phyloP scores from a whole-genome alignment of 2,329 filamentous ascomycete genomes.

The Sporothrix mexicana region DNA sequence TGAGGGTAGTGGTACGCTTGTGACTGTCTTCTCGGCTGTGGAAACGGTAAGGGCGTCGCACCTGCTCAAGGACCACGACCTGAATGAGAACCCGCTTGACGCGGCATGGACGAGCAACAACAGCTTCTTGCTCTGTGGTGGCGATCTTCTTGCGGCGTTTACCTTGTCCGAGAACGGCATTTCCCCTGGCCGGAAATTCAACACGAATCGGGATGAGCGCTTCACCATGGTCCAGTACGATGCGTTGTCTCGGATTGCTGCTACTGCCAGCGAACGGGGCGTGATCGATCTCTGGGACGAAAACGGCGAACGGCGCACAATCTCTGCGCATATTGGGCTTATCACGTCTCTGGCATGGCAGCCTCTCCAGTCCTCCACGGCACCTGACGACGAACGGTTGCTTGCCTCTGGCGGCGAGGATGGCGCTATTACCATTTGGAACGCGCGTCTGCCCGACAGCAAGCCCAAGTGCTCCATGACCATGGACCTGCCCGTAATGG shows the following conservation, averaged over 20 bases:
- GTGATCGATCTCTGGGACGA: conserved; percentile 65
- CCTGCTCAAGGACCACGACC: conserved; percentile 56
- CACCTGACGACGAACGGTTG: conserved; percentile 57
- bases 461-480: conserved; percentile 66
- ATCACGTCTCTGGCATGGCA: conserved; percentile 68
- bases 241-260: conserved; percentile 57
- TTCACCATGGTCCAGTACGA: conserved; percentile 65
- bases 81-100: conserved; percentile 60
- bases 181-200: conserved; percentile 54
- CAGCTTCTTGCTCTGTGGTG: conserved; percentile 65
- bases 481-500: conserved; percentile 62
- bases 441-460: conserved; percentile 59
- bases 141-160: conserved; percentile 58
- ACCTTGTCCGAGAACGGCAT: conserved; percentile 56
- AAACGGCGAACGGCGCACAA: conserved; percentile 59
- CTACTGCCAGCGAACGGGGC: conserved; percentile 66
- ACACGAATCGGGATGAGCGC: conserved; percentile 59
- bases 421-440: conserved; percentile 67
- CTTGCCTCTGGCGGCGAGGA: conserved; percentile 68
- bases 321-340: conserved; percentile 63
- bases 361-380: conserved; percentile 51
- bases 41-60: conserved; percentile 55
- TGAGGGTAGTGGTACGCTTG: conserved; percentile 57
- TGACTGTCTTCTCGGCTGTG: conserved; percentile 60
- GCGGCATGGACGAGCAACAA: conserved; percentile 64